Evolutionary conservation across 1,284 basidiomycete species (phyloP), one percentile per base, ranked within the genome.

Genomic region (Ustilago sp.): DNA sequence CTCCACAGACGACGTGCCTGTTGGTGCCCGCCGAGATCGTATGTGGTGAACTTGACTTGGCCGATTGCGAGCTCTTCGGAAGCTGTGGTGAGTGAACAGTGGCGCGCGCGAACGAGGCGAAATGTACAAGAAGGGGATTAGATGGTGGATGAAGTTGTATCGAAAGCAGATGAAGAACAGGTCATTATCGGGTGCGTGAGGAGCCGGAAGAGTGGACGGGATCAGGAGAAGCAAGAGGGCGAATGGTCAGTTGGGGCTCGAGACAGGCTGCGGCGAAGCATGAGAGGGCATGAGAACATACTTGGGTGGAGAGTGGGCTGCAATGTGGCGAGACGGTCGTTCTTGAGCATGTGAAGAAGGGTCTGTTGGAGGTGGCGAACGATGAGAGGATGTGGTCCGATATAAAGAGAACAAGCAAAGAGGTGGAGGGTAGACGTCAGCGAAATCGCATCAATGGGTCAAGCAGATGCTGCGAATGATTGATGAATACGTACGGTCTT

Each of bases 291-390:
- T 28, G 34, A 35, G 2, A 15, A 87, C 89, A 83, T 87, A 97
- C 95, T 98, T n/a, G 97, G 97, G 88, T 99, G 96, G 68, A 98
- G 92, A 36, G 97, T 99, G 39, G 97, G 97, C 88, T 99, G 97
- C 80, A 99, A 90, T 34, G 95, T 97, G 32, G 97, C 97, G 71
- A 99, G 90, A 82, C 97, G 91, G 89, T 99, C 97, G 86, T 99
- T 99, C 90, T 99, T 99, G 86, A 99, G 90, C 97, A 99, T 99
- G 88, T 99, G 97, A 81, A 99, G 88, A 59, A 99, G 90, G 47
- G 97, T 99, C 95, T 99, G 84, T 69, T 45, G 61, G 3, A 11
- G 8, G 17, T n/a, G n/a, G 39, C 1, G 17, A 15, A 31, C 23
- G 28, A 50, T 13, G 48, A 23, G 48, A 50, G 8, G n/a, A 15